Evolutionary conservation across 495 filamentous ascomycete genomes (phyloP), one percentile per base, ranked within the genome.

Genomic region (Glutinoglossum americanum): DNA sequence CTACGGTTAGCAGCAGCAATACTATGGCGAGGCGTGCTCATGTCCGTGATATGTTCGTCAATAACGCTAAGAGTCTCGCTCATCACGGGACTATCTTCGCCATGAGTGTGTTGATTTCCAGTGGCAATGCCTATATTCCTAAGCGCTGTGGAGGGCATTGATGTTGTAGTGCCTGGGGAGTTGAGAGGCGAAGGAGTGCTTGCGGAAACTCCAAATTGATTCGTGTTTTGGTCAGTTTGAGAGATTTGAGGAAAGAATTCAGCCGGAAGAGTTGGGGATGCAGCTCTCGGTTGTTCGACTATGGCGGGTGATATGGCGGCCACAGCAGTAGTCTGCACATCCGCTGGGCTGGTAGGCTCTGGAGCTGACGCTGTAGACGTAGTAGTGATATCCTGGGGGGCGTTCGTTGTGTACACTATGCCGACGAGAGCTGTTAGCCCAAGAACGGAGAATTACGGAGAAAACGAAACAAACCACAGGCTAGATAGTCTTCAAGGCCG

Each of bases 61-160:
- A 99, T 99, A 33, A 97, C 93, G 63, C 87, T 94, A 58, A 99
- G 69, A 0, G 93, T 97, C 65, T 99, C 90, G 65, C 94, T 88
- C 74, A 99, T 86, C 27, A 97, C 89, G 2, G 89, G 86, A 64
- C 86, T 89, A 27, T 80, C 76, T 61, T 79, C 71, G 35, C 71
- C 62, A 58, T 19, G 47, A 44, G 32, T 59, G 60, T 54, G 51
- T 56, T 68, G 58, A 57, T 41, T 32, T 28, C 47, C 49, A 8
- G 48, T 56, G 3, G 60, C 70, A 64, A 78, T 64, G 41, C 72
- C 67, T 60, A 77, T 57, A 74, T 74, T 64, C 70, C 71, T 53
- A 17, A 23, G 54, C 28, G 57, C 39, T 10, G 27, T 55, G n/a
- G 26, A 30, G 21, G 49, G 21, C 10, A 51, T 51, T 30, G 49